Percentiles rank a stretch among this genome's conserved stretches.
Evolutionary conservation across 306 rosid genomes (phyloP).

Genomic region (Gleditsia sinensis): DNA sequence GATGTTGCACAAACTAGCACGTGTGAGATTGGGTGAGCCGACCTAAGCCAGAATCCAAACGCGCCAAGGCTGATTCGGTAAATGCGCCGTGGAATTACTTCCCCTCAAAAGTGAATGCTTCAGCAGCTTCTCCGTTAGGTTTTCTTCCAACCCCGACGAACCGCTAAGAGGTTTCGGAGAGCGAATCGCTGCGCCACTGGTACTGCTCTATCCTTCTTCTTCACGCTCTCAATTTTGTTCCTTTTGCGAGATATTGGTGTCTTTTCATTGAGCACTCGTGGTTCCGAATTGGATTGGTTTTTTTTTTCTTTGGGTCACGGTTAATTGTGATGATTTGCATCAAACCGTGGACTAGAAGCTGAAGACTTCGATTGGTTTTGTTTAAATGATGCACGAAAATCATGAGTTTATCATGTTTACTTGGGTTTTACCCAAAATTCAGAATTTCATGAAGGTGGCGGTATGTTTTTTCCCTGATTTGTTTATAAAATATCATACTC

Average conservation of each 20-base stretch:
- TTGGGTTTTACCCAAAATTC: constrained; percentile 17
- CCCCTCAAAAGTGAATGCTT: background rate
- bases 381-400: background rate
- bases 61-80: background rate
- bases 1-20: background rate
- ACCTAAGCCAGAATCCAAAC: background rate
- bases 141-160: no score
- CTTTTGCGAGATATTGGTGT: background rate
- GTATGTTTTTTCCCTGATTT: background rate
- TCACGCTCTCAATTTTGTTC: background rate
- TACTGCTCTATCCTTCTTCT: constrained; percentile 17
- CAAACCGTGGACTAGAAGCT: background rate
- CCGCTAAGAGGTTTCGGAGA: background rate
- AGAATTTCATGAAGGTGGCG: background rate
- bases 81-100: background rate
- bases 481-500: background rate
- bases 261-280: background rate
- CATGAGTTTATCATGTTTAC: constrained; percentile 6
- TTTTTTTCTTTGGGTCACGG: background rate
- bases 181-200: constrained; percentile 11
- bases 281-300: background rate
- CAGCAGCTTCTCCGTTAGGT: constrained; percentile 9
- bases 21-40: background rate
- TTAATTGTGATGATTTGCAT: background rate
- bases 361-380: background rate